phyloP scores from a whole-genome alignment of 2,329 filamentous ascomycete genomes.

The Atkinsonella texensis region DNA sequence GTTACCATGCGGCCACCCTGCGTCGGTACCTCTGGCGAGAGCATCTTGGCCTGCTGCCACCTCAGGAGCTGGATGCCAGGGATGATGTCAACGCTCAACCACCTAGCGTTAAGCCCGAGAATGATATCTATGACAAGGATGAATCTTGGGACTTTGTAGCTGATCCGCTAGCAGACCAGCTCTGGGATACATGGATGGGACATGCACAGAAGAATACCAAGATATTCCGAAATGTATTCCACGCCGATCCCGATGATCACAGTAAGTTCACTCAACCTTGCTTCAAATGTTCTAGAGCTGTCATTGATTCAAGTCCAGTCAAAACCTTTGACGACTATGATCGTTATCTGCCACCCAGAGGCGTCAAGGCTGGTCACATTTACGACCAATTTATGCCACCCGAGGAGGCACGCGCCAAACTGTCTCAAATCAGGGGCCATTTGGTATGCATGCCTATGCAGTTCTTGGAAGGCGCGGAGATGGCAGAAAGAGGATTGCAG shows the following conservation, averaged over 20 bases:
- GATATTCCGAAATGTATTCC: constrained; percentile 69
- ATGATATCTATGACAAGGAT: constrained; percentile 49
- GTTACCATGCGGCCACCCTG: constrained; percentile 71
- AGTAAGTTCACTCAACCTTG: constrained; percentile 32
- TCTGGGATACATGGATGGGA: constrained; percentile 58
- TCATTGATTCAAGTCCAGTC: constrained; percentile 32
- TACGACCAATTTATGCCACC: constrained; percentile 68
- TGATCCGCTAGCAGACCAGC: constrained; percentile 55
- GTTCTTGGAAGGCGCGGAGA: constrained; percentile 70
- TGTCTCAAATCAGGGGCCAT: constrained; percentile 75
- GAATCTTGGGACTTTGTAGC: constrained; percentile 53
- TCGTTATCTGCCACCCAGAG: constrained; percentile 56
- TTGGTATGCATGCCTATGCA: constrained; percentile 92
- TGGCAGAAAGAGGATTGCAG: constrained; percentile 81
- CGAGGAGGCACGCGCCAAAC: constrained; percentile 58
- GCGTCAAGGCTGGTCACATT: constrained; percentile 73
- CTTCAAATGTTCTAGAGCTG: background rate
- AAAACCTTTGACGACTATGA: constrained; percentile 88
- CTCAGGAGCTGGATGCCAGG: constrained; percentile 56
- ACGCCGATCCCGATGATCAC: constrained; percentile 79
- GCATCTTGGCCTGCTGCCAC: constrained; percentile 69
- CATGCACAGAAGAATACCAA: constrained; percentile 60
- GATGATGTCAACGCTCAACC: constrained; percentile 64
- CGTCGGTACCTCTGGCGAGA: constrained; percentile 80
- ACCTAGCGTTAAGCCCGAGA: constrained; percentile 52